A percentile compares a stretch with the other conserved stretches of the same genome.
These are phyloP conservation scores for Neonectria coccinea DNA, from an alignment of 2,329 filamentous ascomycete genomes.

Conservation along the genomic window DNA sequence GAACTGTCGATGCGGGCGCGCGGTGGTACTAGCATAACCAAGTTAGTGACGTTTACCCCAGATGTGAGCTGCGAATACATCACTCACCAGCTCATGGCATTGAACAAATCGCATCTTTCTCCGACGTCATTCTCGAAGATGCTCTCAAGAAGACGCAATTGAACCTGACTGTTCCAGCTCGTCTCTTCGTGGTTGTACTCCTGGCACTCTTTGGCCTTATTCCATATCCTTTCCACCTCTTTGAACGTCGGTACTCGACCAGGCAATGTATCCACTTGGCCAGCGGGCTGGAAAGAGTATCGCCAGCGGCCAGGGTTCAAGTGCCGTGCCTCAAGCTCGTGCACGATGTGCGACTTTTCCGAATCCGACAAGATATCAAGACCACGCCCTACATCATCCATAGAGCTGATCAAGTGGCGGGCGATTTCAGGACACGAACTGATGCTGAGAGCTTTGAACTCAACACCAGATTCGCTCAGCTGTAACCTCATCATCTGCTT, in stretches of 20 bases:
- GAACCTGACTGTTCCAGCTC: not conserved
- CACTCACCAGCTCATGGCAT: not conserved
- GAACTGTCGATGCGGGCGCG: slow-evolving; percentile 1
- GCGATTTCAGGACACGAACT: no score
- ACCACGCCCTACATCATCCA: not conserved
- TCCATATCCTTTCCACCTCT: not conserved
- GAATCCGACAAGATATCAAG: not conserved
- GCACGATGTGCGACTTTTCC: not conserved
- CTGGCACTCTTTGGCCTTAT: not conserved
- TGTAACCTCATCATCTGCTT: no score
- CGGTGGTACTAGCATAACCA: not conserved
- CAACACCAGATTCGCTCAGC: no score
- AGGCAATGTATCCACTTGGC: not conserved
- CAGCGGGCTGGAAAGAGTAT: not conserved
- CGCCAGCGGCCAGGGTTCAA: not conserved
- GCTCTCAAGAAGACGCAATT: not conserved
- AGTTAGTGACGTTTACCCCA: not conserved
- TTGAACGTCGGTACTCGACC: not conserved
- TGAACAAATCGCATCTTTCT: not conserved
- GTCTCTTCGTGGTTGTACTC: not conserved
- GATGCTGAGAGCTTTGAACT: no score
- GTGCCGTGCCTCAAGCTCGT: not conserved
- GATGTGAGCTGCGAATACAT: not conserved
- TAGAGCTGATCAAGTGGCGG: not conserved
- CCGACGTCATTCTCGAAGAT: not conserved